Conservation (phyloP, 305 asterid species). For the Salvia sclarea region DNA sequence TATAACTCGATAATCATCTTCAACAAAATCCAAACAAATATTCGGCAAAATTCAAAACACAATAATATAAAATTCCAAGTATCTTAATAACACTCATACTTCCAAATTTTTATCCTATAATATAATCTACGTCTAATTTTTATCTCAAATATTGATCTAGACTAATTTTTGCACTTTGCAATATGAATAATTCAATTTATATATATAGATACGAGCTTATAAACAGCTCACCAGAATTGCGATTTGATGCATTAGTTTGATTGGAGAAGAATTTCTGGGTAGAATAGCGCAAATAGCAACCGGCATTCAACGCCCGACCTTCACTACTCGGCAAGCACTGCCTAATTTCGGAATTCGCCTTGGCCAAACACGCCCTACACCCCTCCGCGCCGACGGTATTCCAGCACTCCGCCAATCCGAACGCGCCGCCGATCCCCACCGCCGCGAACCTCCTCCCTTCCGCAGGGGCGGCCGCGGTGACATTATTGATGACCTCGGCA, state of each 20-base stretch:
- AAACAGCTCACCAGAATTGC: slow-evolving; percentile 47
- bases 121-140: no score
- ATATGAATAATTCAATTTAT: not conserved
- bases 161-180: not conserved
- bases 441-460: slow-evolving; percentile 48
- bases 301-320: slow-evolving; percentile 78
- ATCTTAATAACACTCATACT: no score
- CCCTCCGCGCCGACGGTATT: slow-evolving; percentile 53
- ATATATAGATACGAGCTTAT: not conserved
- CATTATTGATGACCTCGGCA: slow-evolving; percentile 42
- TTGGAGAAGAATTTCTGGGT: slow-evolving; percentile 57
- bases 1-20: not conserved
- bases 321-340: slow-evolving; percentile 69
- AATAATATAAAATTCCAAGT: no score
- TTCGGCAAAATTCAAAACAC: not conserved
- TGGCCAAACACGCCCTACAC: slow-evolving; percentile 72
- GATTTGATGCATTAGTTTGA: slow-evolving; percentile 22
- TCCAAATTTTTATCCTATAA: no score
- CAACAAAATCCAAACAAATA: not conserved
- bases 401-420: slow-evolving; percentile 95
- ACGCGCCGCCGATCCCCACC: slow-evolving; percentile 54
- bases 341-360: slow-evolving; percentile 56
- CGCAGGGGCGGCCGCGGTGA: slow-evolving; percentile 51
- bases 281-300: slow-evolving; percentile 85
- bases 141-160: no score